Percentiles rank a stretch among this genome's conserved stretches.
These are phyloP conservation scores for Calendula officinalis DNA, from an alignment of 129 eudicot genomes.

Conservation along the genomic window DNA sequence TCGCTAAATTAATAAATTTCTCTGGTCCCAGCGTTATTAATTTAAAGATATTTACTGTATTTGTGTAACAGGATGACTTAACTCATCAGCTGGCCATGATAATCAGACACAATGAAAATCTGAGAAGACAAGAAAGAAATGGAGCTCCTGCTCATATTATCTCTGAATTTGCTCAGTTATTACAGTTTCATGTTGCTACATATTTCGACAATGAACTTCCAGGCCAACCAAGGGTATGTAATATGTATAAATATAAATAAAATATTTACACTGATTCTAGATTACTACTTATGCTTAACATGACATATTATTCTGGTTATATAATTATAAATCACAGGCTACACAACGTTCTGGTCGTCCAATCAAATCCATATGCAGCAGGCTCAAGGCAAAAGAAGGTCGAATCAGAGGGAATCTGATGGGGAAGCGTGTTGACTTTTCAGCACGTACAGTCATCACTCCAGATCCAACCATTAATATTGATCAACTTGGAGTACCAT, in stretches of 20 bases:
- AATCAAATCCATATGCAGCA: constrained; percentile 90
- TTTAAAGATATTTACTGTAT: neutral
- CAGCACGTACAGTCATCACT: constrained; percentile 96
- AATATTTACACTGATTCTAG: neutral
- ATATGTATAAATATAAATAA: neutral
- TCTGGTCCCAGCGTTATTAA: too few species aligned
- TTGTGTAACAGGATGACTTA: constrained; percentile 74
- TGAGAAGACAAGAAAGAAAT: constrained; percentile 88
- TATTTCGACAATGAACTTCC: constrained; percentile 97
- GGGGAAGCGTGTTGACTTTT: constrained; percentile 98
- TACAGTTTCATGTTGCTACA: constrained; percentile 97
- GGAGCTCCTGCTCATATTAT: constrained; percentile 99
- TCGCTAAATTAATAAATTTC: too few species aligned
- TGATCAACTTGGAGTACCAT: constrained; percentile 93
- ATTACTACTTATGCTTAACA: too few species aligned
- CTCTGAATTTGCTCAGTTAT: constrained; percentile 89
- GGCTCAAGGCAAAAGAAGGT: constrained; percentile 95
- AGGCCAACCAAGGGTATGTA: constrained; percentile 91
- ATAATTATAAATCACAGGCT: constrained; percentile 49
- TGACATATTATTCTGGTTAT: neutral
- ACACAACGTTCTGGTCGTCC: constrained; percentile 98
- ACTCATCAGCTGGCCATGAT: constrained; percentile 99
- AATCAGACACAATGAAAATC: constrained; percentile 86
- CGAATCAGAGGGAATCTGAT: constrained; percentile 90
- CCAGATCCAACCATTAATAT: constrained; percentile 97